Evolutionary conservation across 352 stramenopile species (phyloP), one percentile per base, ranked within the genome.

Genomic region (Globisporangium alternatum): DNA sequence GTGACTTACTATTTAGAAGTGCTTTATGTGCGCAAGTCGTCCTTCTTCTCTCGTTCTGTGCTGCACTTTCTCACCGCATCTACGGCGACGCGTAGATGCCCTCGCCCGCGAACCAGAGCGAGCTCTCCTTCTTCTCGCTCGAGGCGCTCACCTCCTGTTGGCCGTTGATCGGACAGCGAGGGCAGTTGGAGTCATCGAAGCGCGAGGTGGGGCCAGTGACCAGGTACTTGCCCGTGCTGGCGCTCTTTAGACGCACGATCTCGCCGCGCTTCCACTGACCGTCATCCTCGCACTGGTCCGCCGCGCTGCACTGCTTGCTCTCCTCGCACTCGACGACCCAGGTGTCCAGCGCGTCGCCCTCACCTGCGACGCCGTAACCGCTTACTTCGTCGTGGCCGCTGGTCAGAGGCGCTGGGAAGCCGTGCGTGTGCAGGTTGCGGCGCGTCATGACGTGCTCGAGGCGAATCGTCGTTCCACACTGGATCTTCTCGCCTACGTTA

Each of bases 181-280:
- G 84, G 53, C 86, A 95, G 68, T 95, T 95, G 39, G 64, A 86
- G 73, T 92, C 75, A 65, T 95, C 80, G 62, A 92, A 95, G 21
- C 82, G 78, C 41, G 69, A 65, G 33, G 47, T 69, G 17, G 72
- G 68, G 39, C 75, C 80, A 28, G 84, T 92, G 53, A 64, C 53
- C 30, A 95, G 70, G 56, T 81, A 76, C 41, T 79, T 71, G 52
- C 73, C 79, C 9, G 83, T 93, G 28, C 60, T 63, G 5, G 64
- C 69, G 63, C 83, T 86, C 65, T 81, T 81, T n/a, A 95, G 48
- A 4, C 80, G 75, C 59, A 95, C 82, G 25, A 95, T 70, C 52
- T 84, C 77, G 60, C 80, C 82, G 15, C 86, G 86, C 70, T 90
- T 92, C 86, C 86, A 95, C 15, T 83, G 63, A 12, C 71, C 81